Evolutionary conservation across 73 alveolate genomes (phyloP).

Genomic region (Paramecium tetraurelia): DNA sequence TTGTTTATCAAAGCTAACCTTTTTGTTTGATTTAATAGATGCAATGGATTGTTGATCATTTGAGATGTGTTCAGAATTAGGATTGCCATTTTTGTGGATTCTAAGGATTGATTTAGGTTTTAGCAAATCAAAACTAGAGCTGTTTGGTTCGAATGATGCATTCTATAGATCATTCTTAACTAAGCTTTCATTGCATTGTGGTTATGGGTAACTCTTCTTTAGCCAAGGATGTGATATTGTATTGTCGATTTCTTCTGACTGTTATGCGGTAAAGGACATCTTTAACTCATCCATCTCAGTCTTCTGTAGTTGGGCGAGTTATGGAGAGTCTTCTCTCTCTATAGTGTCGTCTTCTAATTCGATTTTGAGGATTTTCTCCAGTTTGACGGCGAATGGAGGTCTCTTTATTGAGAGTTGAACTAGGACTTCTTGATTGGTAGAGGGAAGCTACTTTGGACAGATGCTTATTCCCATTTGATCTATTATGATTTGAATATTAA

Average conservation of each 20-base stretch:
- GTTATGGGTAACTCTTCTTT: neutral
- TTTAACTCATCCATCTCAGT: neutral
- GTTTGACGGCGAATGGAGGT: neutral
- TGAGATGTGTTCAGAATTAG: neutral
- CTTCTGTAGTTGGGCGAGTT: neutral
- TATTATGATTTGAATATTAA: neutral
- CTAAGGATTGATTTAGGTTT: neutral
- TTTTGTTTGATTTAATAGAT: neutral
- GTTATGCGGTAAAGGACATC: neutral
- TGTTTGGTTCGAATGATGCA: neutral
- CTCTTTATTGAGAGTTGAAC: neutral
- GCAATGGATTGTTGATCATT: neutral
- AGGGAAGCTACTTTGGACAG: neutral
- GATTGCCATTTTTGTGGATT: neutral
- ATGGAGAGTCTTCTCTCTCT: neutral
- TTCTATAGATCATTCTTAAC: neutral
- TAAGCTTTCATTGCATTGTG: neutral
- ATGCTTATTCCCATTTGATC: neutral
- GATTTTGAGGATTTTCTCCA: neutral
- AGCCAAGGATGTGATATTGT: neutral
- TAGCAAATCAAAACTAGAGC: neutral
- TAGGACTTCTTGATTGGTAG: neutral
- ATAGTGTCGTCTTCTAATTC: neutral
- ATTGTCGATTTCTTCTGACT: neutral
- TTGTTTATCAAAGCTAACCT: neutral